phyloP scores from a whole-genome alignment of 352 stramenopile genomes.

The Plasmopara muralis region DNA sequence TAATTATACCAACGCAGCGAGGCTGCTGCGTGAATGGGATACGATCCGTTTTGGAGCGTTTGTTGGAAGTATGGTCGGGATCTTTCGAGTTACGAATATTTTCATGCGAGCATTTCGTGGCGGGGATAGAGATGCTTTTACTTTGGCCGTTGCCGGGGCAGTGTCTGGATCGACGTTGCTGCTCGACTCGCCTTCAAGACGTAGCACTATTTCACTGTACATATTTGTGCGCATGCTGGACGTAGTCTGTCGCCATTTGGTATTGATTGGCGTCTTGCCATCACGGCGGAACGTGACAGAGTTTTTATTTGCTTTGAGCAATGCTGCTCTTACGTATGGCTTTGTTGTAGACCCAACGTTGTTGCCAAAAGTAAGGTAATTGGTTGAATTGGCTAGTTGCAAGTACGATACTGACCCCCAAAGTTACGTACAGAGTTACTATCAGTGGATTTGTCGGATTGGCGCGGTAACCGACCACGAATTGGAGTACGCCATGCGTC shows the following conservation, averaged over 20 bases:
- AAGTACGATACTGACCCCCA: neutral
- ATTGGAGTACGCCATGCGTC: constrained; percentile 60
- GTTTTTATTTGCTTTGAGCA: constrained; percentile 65
- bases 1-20: constrained; percentile 66
- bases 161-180: constrained; percentile 65
- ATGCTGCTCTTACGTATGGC: constrained; percentile 75
- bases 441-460: constrained; percentile 78
- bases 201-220: constrained; percentile 74
- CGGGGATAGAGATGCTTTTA: constrained; percentile 40
- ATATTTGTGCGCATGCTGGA: constrained; percentile 84
- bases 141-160: constrained; percentile 61
- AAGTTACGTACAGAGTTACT: constrained; percentile 47
- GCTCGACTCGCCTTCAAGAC: constrained; percentile 55
- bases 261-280: constrained; percentile 40
- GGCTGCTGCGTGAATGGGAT: constrained; percentile 53
- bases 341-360: constrained; percentile 62
- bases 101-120: constrained; percentile 34
- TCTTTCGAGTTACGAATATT: constrained; percentile 63
- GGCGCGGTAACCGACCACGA: constrained; percentile 67
- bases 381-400: neutral
- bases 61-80: constrained; percentile 64
- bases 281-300: constrained; percentile 65
- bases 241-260: constrained; percentile 66
- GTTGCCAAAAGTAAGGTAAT: constrained; percentile 49
- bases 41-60: constrained; percentile 78